Base-by-base conservation (phyloP, 1,139 yeast genomes). In the Yamadazyma oceani region DNA sequence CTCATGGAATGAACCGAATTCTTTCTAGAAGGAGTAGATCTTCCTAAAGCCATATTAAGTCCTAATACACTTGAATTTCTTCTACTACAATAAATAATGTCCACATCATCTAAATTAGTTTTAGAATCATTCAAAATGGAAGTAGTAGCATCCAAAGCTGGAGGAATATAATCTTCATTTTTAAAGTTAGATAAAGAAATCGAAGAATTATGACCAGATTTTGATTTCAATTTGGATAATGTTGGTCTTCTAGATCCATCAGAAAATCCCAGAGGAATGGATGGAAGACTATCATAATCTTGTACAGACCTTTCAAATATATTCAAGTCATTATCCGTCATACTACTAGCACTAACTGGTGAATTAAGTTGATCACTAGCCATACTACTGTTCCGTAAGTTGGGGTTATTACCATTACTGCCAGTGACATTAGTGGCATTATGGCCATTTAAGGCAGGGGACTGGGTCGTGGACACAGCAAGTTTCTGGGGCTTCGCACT, bases 131-230 rank as follows among this genome's bases (percentile, higher is more conserved):
- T 73, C 36, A 85, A 69, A 26, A 83, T 72, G 33, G 79, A 72
- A 3, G 92, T 78, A 17, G 90, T 75, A 8, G 90, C 90, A 53
- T 86, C 95, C 53, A 88, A 68, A 8, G 89, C 89, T 2, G 96
- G 89, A 1, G 95, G 89, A 35, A 86, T 85, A 49, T 69, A 79
- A 58, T 86, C 88, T 55, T 86, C 75, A 30, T 58, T 62, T 40
- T 64, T 63, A 40, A 66, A 57, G 29, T 62, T 62, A 31, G 56
- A 49, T 38, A 60, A 48, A 16, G 65, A 55, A 31, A 62, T 44
- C 19, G 60, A 50, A 16, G 66, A 57, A 38, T 58, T 58, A 41
- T 57, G 64, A 11, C 66, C 53, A 35, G 58, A 54, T 17, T 59
- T 54, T 17, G 51, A 35, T 8, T 45, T 41, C 32, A 51, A 41